Evolutionary conservation across 495 filamentous ascomycete genomes (phyloP).

Genomic region (Tuber indicum): DNA sequence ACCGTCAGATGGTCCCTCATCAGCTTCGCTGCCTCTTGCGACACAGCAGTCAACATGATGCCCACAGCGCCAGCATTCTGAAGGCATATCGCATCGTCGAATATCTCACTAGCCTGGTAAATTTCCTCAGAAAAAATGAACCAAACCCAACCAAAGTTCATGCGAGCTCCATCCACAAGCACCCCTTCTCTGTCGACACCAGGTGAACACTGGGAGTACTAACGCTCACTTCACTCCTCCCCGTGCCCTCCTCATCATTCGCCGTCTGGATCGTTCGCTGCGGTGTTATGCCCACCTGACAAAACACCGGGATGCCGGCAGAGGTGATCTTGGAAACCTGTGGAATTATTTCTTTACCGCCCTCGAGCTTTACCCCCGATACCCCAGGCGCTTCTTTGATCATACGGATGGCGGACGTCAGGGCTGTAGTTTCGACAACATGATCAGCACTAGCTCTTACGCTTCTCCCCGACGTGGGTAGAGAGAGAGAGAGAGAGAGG

Average conservation of each 20-base stretch:
- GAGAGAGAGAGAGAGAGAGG: not conserved
- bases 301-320: slow-evolving; percentile 92
- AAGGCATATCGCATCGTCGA: slow-evolving; percentile 62
- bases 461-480: not conserved
- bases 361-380: slow-evolving; percentile 86
- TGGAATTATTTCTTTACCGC: slow-evolving; percentile 78
- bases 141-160: not conserved
- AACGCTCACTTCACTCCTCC: slow-evolving; percentile 48
- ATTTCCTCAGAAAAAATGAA: slow-evolving; percentile 18
- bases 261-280: slow-evolving; percentile 75
- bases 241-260: slow-evolving; percentile 65
- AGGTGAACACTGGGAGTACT: slow-evolving; percentile 19
- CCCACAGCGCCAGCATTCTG: slow-evolving; percentile 54
- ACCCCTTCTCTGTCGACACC: not conserved
- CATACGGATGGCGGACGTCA: slow-evolving; percentile 77
- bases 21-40: slow-evolving; percentile 44
- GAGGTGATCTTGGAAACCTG: slow-evolving; percentile 78
- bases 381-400: slow-evolving; percentile 74
- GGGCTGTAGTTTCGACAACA: slow-evolving; percentile 45
- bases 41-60: slow-evolving; percentile 36
- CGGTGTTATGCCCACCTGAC: slow-evolving; percentile 86
- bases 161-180: not conserved
- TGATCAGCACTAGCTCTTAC: slow-evolving; percentile 1
- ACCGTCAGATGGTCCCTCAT: slow-evolving; percentile 77
- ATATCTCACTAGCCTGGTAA: slow-evolving; percentile 37